Base-by-base conservation (phyloP, 345 rosid genomes). In the Gossypium longicalyx region DNA sequence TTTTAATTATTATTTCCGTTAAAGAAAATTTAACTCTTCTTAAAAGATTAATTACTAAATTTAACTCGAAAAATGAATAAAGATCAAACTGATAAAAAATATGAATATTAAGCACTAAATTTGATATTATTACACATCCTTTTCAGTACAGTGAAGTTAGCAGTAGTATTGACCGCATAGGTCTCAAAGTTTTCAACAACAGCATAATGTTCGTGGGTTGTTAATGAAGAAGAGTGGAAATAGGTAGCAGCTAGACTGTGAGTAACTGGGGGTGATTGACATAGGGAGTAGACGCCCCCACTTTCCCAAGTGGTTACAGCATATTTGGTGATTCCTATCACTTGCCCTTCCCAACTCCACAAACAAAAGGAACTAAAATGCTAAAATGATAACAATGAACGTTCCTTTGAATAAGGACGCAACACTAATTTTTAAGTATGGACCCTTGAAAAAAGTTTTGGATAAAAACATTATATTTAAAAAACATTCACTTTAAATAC, bases 311-410 rank as follows among this genome's bases (percentile, higher is more conserved):
- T 49, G 59, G 23, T 16, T 15, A 0, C 23, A 27, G 72, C 72
- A 69, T 25, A 68, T 68, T 49, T 27, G 58, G 12, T 16, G 72
- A 25, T 68, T 68, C 72, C 7, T 49, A 16, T 49, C 72, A 16
- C 22, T 48, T 48, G 22, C 60, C 15, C 60, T 3, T 56, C 72
- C 8, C 72, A 25, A 4, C 8, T 43, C 71, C 13, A 67, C 71
- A 22, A 67, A 47, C 34, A 22, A 17, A 19, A 3, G 29, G 27
- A 11, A 7, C 9, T 53, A 53, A 34, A 34, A 53, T 19, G 60
- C 20, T 19, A 56, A n/a, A 54, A 7, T n/a, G 60, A 56, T 9
- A 19, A 34, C 41, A 52, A 56, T 56, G 60, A 19, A 20, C 25
- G 27, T 57, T 57, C 61, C 62, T 20, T 57, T 22, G 62, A 22